phyloP scores from a whole-genome alignment of 305 asterid genomes.

The Fraxinus sp. region DNA sequence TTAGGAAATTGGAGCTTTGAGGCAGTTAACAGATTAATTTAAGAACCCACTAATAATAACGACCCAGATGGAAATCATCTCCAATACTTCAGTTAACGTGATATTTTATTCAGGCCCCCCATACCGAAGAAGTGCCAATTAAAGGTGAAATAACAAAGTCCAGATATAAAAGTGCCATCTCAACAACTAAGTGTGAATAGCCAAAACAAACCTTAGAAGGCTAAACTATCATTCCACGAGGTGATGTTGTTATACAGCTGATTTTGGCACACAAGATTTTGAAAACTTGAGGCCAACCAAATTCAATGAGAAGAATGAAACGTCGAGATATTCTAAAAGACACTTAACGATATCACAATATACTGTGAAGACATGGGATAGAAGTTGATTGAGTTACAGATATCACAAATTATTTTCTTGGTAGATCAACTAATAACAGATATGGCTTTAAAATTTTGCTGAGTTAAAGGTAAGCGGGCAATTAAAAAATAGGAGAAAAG shows the following conservation, averaged over 20 bases:
- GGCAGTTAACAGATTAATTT: neutral
- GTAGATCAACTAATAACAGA: neutral
- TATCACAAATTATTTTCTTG: neutral
- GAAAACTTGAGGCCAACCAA: neutral
- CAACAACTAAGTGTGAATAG: neutral
- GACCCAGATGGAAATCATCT: neutral
- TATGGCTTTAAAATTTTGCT: neutral
- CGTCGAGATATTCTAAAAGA: neutral
- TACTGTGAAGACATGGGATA: neutral
- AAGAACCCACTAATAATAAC: neutral
- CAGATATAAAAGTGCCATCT: neutral
- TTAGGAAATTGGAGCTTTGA: neutral
- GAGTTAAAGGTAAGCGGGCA: neutral
- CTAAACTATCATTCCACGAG: neutral
- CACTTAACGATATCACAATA: neutral
- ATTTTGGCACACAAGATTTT: neutral
- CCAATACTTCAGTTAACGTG: neutral
- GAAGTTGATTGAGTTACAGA: neutral
- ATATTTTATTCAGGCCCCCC: neutral
- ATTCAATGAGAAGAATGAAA: neutral
- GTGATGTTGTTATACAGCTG: neutral
- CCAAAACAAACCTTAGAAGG: neutral
- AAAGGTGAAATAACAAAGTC: neutral
- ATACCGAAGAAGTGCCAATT: neutral
- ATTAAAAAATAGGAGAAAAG: neutral